phyloP scores from a whole-genome alignment of 768 basidiomycete genomes.

The Boletus coccyginus region DNA sequence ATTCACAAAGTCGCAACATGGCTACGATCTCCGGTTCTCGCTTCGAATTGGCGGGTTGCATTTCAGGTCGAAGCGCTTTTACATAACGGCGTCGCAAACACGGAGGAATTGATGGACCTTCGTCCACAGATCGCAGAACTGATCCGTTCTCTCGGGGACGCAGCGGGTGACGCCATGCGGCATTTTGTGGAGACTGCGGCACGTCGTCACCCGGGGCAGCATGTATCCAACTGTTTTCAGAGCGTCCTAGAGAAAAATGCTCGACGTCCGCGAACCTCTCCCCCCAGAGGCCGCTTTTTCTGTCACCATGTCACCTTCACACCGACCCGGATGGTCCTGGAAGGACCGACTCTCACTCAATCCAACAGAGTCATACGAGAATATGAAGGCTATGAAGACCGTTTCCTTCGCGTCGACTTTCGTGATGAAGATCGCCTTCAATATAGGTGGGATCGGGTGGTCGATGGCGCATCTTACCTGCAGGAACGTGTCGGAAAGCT shows the following conservation, averaged over 20 bases:
- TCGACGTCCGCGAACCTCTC: constrained; percentile 14
- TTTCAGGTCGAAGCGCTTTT: constrained; percentile 77
- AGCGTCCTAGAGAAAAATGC: constrained; percentile 27
- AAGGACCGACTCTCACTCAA: constrained; percentile 73
- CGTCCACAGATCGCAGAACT: constrained; percentile 43
- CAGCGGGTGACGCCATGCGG: constrained; percentile 51
- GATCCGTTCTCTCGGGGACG: constrained; percentile 30
- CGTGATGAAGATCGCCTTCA: constrained; percentile 79
- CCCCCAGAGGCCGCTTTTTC: constrained; percentile 46
- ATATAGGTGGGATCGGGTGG: constrained; percentile 67
- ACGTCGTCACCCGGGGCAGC: constrained; percentile 41
- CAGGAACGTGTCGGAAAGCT: constrained; percentile 54
- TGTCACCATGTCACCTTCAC: constrained; percentile 77
- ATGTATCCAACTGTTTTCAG: constrained; percentile 46
- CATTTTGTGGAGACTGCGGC: constrained; percentile 51
- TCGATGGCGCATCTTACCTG: constrained; percentile 57
- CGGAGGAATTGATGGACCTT: constrained; percentile 51
- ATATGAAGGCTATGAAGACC: constrained; percentile 56
- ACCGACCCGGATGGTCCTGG: constrained; percentile 68
- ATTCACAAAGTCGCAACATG: constrained; percentile 46
- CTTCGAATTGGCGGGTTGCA: constrained; percentile 53
- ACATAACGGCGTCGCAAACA: constrained; percentile 59
- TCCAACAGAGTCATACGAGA: constrained; percentile 79
- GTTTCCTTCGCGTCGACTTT: constrained; percentile 82
- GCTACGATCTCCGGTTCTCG: constrained; percentile 41